Evolutionary conservation across 345 rosid genomes (phyloP).

Genomic region (Firmiana major): DNA sequence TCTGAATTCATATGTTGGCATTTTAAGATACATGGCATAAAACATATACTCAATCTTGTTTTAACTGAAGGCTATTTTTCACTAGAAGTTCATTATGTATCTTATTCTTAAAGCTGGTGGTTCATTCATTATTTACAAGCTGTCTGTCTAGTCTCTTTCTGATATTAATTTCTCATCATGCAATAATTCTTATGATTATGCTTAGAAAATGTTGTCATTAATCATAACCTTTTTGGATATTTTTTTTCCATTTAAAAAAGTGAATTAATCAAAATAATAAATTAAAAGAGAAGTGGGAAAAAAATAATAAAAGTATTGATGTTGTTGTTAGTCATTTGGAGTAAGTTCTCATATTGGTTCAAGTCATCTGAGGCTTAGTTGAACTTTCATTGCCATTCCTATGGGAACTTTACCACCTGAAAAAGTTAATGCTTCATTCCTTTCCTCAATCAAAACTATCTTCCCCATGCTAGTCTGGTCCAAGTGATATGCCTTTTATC

Average conservation of each 20-base stretch:
- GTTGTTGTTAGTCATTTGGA: neutral
- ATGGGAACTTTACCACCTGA: neutral
- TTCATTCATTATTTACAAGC: neutral
- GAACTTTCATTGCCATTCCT: neutral
- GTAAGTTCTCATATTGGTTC: neutral
- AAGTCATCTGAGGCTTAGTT: neutral
- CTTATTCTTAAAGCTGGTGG: neutral
- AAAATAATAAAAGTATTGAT: neutral
- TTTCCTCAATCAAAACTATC: neutral
- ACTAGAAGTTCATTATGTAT: neutral
- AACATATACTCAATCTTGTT: neutral
- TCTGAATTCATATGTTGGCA: neutral
- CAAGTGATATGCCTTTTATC: neutral
- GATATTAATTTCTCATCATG: neutral
- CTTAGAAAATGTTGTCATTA: too few relatives aligned
- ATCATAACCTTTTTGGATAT: neutral
- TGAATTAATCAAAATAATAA: neutral
- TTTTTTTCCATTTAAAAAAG: neutral
- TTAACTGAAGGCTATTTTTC: neutral
- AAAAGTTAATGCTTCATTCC: neutral
- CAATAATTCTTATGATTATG: neutral
- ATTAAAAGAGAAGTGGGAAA: neutral
- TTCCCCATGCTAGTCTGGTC: neutral
- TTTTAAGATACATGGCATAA: neutral
- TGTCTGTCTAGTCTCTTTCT: neutral